Evolutionary conservation across 352 stramenopile species (phyloP), one percentile per base, ranked within the genome.

Genomic region (Phytophthora sp.): DNA sequence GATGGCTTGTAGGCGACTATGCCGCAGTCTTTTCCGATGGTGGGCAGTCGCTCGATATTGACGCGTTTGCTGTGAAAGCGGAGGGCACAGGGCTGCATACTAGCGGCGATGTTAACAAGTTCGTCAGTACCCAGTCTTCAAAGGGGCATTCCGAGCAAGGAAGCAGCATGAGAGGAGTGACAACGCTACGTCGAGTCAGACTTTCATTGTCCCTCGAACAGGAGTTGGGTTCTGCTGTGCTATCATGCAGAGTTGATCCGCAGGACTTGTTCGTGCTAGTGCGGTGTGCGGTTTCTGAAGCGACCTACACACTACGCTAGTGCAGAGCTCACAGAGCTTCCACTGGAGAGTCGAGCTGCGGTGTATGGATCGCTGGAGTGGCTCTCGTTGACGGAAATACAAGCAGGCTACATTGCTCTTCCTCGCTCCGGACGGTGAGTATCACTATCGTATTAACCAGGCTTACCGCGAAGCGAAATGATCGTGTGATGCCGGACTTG

Each of bases 401-500:
- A 42, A 30, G 12, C 30, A 18, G 20, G 45, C 5, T 43, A 42
- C 31, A 12, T 44, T 37, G 21, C 48, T 10, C 21, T 37, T 24
- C 24, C 13, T 7, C 37, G 17, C 37, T n/a, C n/a, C n/a, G n/a
- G n/a, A n/a, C n/a, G n/a, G n/a, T n/a, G n/a, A n/a, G n/a, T n/a
- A n/a, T n/a, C n/a, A n/a, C n/a, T n/a, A 24, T 43, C 10, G 35
- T 26, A 11, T 10, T 7, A n/a, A n/a, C n/a, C n/a, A n/a, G n/a
- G n/a, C n/a, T 28, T 11, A 8, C 44, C 28, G 28, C 20, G 18
- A 53, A 41, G 11, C 28, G 17, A 42, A 53, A 53, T 42, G 45
- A 53, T 41, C 9, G 17, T 54, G 12, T 24, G 45, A 53, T 43
- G 46, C 13, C 46, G 12, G 31, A 54, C 46, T 26, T 23, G 48